phyloP scores from a whole-genome alignment of 148 eudicot genomes.

The Spergularia marina region DNA sequence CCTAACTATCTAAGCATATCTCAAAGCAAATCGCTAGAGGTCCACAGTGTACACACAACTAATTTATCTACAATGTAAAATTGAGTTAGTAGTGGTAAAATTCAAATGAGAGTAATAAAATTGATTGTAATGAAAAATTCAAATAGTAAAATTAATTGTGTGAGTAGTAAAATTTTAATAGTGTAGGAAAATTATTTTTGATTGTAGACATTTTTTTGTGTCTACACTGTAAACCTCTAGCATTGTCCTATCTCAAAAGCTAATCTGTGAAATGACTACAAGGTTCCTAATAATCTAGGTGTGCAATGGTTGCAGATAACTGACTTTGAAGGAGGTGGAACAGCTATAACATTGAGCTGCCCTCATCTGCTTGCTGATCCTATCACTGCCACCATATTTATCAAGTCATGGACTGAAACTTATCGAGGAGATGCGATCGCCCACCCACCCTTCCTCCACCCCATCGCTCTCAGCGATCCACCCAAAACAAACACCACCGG shows the following conservation, averaged over 20 bases:
- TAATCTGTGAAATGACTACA: neutral
- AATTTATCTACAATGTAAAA: too few species aligned
- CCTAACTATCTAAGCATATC: too few species aligned
- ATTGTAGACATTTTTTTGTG: too few species aligned
- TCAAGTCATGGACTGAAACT: constrained; percentile 56
- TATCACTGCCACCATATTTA: constrained; percentile 38
- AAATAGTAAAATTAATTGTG: too few species aligned
- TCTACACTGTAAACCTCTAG: too few species aligned
- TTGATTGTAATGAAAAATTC: too few species aligned
- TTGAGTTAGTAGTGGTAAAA: too few species aligned
- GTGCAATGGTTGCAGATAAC: constrained; percentile 44
- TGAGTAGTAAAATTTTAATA: too few species aligned
- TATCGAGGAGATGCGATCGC: constrained; percentile 26
- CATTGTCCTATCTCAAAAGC: neutral
- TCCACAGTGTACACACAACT: too few species aligned
- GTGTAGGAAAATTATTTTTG: too few species aligned
- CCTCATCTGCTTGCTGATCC: constrained; percentile 63
- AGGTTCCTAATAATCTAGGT: neutral
- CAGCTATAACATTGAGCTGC: constrained; percentile 59
- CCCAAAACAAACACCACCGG: constrained; percentile 11
- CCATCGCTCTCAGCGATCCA: constrained; percentile 25
- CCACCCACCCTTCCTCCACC: constrained; percentile 49
- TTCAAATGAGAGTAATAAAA: too few species aligned
- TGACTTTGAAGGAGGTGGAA: constrained; percentile 62
- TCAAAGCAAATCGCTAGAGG: too few species aligned